phyloP scores from a whole-genome alignment of 495 filamentous ascomycete genomes.

The Hypoxylon subgilvum region DNA sequence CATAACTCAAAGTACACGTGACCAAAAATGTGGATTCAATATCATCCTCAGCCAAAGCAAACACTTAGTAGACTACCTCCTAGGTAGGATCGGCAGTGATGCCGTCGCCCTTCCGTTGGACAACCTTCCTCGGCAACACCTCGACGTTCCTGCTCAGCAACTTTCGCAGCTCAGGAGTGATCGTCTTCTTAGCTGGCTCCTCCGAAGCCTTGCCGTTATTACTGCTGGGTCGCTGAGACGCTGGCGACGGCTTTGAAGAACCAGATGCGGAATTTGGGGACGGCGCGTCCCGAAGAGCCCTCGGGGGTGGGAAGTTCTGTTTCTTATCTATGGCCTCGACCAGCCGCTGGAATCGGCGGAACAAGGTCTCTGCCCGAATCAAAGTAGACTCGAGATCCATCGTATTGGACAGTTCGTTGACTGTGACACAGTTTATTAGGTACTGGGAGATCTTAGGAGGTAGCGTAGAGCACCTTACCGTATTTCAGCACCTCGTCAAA shows the following conservation, averaged over 20 bases:
- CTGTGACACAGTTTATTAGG: constrained; percentile 48
- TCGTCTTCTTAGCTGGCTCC: constrained; percentile 63
- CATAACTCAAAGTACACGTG: constrained; percentile 21
- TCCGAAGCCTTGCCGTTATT: constrained; percentile 42
- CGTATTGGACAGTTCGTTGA: constrained; percentile 92
- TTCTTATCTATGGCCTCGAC: constrained; percentile 90
- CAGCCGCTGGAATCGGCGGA: constrained; percentile 81
- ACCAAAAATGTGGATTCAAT: neutral
- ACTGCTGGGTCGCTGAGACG: constrained; percentile 9
- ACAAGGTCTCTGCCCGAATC: constrained; percentile 84
- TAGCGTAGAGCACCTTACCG: too few relatives aligned
- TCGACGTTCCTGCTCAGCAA: constrained; percentile 76
- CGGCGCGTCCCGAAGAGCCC: constrained; percentile 41
- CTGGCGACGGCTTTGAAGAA: constrained; percentile 7
- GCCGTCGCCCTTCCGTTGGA: constrained; percentile 29
- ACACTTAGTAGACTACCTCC: constrained; percentile 23
- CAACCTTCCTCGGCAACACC: constrained; percentile 59
- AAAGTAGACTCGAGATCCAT: constrained; percentile 88
- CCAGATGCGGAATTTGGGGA: constrained; percentile 10
- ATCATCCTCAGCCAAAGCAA: neutral
- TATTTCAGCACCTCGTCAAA: constrained; percentile 99
- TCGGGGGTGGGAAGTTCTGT: constrained; percentile 73
- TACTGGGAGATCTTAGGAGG: neutral
- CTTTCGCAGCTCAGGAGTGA: constrained; percentile 79
- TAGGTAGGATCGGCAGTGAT: constrained; percentile 27